Evolutionary conservation across 768 basidiomycete genomes (phyloP).

Genomic region (Lactifluus subvellereus): DNA sequence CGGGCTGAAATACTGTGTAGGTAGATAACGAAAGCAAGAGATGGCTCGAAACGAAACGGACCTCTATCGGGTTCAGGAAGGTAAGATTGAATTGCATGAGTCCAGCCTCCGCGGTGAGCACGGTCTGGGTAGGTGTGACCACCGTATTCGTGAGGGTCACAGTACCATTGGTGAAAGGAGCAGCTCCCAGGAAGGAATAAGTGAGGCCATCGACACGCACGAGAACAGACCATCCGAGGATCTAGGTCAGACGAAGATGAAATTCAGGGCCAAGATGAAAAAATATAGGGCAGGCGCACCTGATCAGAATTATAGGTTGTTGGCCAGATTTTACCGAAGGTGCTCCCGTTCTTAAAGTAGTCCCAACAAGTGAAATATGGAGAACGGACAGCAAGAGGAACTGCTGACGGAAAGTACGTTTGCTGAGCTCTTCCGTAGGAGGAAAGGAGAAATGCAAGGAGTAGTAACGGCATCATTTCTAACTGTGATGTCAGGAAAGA

Average conservation of each 20-base stretch:
- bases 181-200: constrained; percentile 23
- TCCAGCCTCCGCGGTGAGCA: constrained; percentile 33
- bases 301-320: constrained; percentile 9
- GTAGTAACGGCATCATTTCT: neutral
- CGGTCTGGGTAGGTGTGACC: constrained; percentile 35
- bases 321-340: constrained; percentile 22
- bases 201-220: constrained; percentile 15
- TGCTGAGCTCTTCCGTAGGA: constrained; percentile 1
- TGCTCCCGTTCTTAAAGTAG: neutral
- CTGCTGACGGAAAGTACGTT: constrained; percentile 24
- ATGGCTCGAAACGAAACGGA: constrained; percentile 3
- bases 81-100: constrained; percentile 34
- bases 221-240: constrained; percentile 14
- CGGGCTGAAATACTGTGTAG: constrained; percentile 26
- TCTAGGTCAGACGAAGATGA: neutral
- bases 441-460: neutral
- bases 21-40: neutral
- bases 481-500: neutral
- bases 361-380: constrained; percentile 28
- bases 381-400: constrained; percentile 29
- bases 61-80: constrained; percentile 38
- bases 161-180: neutral
- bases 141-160: constrained; percentile 25
- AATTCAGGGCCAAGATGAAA: neutral
- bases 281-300: neutral